Base-by-base conservation (phyloP, 441 rosid genomes). In the Francoa sonchifolia region DNA sequence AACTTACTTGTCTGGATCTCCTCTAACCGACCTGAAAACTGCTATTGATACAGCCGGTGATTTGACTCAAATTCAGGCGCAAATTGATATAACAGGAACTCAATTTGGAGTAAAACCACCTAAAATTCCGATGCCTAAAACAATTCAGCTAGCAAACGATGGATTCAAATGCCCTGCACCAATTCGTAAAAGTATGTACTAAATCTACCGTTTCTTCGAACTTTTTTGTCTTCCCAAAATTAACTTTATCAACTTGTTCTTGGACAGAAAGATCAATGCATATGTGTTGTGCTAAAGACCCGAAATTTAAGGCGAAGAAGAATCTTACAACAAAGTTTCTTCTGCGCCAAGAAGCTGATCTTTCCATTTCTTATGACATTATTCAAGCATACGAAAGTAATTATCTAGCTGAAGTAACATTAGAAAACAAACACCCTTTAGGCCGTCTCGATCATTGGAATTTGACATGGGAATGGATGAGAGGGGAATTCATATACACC, bases 311-410 rank as follows among this genome's bases (percentile, higher is more conserved):
- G 38, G 19, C 69, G 32, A 52, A 65, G 66, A 35, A 23, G 15
- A 61, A 53, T 11, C 18, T 35, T 1, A 15, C 17, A 5, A 59
- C 67, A 0, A 52, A 52, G 12, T 65, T 74, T 58, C 52, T 50
- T 39, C 63, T 57, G 1, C 56, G 74, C 30, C 63, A 70, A 55
- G 55, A 65, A 2, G 77, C 74, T 4, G 81, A 67, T 50, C 67
- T 74, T 18, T 49, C 51, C 43, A 67, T 74, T 42, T 70, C 57
- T 74, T 74, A 74, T 39, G 74, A 74, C 23, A 74, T 74, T 54
- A 46, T 35, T 22, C 53, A 55, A 18, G 44, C 72, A 33, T 62
- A 54, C 38, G 69, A 57, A 17, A 42, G 52, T 4, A 54, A 65
- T 57, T 74, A 74, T 58, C 44, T 43, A 55, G 59, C 64, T 6